Evolutionary conservation across 1,139 yeast species (phyloP).

Genomic region (Yamadazyma jaroonii): DNA sequence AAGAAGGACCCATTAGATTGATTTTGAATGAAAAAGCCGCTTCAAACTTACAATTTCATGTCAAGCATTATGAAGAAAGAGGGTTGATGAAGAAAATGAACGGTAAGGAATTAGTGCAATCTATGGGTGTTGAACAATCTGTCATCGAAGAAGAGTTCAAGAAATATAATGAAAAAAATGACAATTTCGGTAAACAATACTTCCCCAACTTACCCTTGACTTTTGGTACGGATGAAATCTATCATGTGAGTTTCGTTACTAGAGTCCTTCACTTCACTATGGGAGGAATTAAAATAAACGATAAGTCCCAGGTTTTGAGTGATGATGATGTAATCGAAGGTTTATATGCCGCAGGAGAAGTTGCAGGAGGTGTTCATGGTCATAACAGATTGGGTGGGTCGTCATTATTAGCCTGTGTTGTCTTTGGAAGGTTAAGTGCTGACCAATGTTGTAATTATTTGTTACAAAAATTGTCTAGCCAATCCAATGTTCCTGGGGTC

Average conservation of each 20-base stretch:
- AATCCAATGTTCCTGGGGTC: constrained; percentile 10
- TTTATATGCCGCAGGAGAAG: constrained; percentile 42
- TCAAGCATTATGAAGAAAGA: constrained; percentile 65
- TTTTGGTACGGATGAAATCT: constrained; percentile 25
- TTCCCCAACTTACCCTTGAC: constrained; percentile 51
- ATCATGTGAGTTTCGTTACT: constrained; percentile 58
- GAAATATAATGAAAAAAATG: constrained; percentile 40
- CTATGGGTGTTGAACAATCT: constrained; percentile 33
- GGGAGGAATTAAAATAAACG: constrained; percentile 79
- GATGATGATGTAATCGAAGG: constrained; percentile 48
- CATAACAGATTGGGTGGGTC: constrained; percentile 38
- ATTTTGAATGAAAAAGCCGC: constrained; percentile 46
- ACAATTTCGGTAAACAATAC: constrained; percentile 48
- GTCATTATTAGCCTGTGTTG: constrained; percentile 38
- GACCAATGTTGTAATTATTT: constrained; percentile 38
- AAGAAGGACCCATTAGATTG: constrained; percentile 51
- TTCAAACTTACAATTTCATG: constrained; percentile 49
- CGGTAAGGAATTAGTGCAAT: constrained; percentile 48
- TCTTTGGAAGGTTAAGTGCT: constrained; percentile 54
- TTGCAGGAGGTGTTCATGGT: constrained; percentile 42
- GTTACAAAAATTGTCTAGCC: constrained; percentile 29
- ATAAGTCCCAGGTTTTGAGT: constrained; percentile 50
- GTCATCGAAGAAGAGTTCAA: constrained; percentile 36
- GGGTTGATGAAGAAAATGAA: constrained; percentile 56
- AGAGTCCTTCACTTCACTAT: constrained; percentile 83